A percentile compares a stretch with the other conserved stretches of the same genome.
Conservation (phyloP, 768 basidiomycete genomes). For the Amyloporia xantha region DNA sequence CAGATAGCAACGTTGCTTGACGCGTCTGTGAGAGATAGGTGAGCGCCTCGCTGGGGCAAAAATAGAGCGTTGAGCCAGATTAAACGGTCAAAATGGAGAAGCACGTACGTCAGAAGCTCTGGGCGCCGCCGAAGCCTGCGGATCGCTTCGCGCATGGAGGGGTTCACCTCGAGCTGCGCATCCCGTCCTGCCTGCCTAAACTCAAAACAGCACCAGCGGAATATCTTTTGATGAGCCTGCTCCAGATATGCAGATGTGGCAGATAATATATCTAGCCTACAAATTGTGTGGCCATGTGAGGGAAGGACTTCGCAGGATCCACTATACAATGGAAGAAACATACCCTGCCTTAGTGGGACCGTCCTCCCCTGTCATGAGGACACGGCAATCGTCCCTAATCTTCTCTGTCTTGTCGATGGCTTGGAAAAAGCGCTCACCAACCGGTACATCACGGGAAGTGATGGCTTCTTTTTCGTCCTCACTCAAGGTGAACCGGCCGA, state of each 20-base stretch:
- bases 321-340: conserved; percentile 14
- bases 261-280: conserved; percentile 84
- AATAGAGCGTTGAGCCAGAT: no score
- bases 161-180: conserved; percentile 60
- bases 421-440: conserved; percentile 69
- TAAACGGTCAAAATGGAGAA: neutral
- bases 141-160: conserved; percentile 65
- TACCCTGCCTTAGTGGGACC: conserved; percentile 75
- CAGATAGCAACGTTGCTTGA: conserved; percentile 69
- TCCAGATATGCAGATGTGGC: conserved; percentile 78
- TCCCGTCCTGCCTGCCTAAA: conserved; percentile 77
- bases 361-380: conserved; percentile 82
- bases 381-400: conserved; percentile 79
- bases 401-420: conserved; percentile 83
- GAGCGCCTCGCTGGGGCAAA: conserved; percentile 64
- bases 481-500: conserved; percentile 78
- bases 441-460: conserved; percentile 69
- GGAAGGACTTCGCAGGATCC: no score
- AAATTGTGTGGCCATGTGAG: neutral
- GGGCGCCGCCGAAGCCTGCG: conserved; percentile 68
- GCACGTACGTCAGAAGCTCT: conserved; percentile 66
- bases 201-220: conserved; percentile 80
- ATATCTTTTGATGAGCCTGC: conserved; percentile 83
- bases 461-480: conserved; percentile 69
- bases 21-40: conserved; percentile 73